A percentile compares a stretch with the other conserved stretches of the same genome.
Conservation (phyloP, 2,329 filamentous ascomycete species). For the Paraphoma sp. region DNA sequence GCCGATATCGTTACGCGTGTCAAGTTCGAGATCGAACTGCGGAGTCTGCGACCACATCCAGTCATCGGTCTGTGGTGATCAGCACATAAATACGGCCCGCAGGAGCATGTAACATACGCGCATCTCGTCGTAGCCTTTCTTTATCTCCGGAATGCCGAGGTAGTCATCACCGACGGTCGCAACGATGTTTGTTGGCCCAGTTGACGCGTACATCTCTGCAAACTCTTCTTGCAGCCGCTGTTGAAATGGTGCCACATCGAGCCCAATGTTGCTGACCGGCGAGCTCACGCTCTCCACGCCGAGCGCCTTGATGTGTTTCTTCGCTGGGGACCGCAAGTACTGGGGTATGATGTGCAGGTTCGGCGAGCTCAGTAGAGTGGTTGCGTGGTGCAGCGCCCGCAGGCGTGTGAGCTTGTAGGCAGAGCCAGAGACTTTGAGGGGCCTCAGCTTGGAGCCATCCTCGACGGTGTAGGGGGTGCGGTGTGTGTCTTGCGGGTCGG, state of each 20-base stretch:
- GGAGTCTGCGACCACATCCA: constrained; percentile 91
- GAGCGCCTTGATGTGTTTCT: constrained; percentile 75
- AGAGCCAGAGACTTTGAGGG: constrained; percentile 85
- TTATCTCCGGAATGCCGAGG: constrained; percentile 61
- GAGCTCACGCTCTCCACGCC: constrained; percentile 93
- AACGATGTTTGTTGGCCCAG: constrained; percentile 46
- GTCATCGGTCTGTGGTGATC: constrained; percentile 61
- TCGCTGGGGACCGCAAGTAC: constrained; percentile 79
- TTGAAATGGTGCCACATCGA: constrained; percentile 57
- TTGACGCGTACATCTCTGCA: constrained; percentile 65
- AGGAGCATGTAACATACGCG: constrained; percentile 53
- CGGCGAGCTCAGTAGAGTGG: constrained; percentile 79
- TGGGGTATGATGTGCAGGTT: constrained; percentile 73
- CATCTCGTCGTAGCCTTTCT: constrained; percentile 68
- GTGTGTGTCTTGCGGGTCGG: constrained; percentile 51
- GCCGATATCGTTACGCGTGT: constrained; percentile 55
- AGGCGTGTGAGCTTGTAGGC: constrained; percentile 89
- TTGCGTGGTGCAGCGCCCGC: constrained; percentile 90
- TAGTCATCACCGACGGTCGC: constrained; percentile 61
- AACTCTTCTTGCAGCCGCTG: constrained; percentile 65
- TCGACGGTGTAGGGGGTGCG: constrained; percentile 51
- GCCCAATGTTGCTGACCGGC: constrained; percentile 77
- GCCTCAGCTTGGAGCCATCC: constrained; percentile 35
- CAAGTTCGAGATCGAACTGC: constrained; percentile 69
- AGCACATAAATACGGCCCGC: constrained; percentile 20